Base-by-base conservation (phyloP, 2,329 filamentous ascomycete genomes). In the Neofusicoccum ribis region DNA sequence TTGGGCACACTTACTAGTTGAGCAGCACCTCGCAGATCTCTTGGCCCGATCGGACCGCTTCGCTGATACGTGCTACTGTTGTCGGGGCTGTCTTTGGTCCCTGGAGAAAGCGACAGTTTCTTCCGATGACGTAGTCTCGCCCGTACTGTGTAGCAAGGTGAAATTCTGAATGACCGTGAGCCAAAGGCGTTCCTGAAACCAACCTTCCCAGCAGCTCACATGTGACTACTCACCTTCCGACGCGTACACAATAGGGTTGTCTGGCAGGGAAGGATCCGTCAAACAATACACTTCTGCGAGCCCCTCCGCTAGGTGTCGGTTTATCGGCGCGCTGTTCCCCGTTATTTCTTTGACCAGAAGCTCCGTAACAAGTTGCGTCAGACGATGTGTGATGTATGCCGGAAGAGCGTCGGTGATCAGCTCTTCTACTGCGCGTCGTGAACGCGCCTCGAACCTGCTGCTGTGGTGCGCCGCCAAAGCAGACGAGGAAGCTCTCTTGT, bases 41-140 rank as follows among this genome's bases (percentile, higher is more conserved):
- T 68, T 85, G 81, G 14, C 88, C 88, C 0, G 81, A 83, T 5
- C 82, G 76, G 3, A 90, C 76, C 14, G 86, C 87, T 54, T 88
- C 84, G 27, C 84, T 80, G 14, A 93, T 80, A 60, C 90, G 81
- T 59, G 81, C 77, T 0, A 90, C 81, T 49, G 88, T 89, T 65
- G 84, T 81, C 0, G 80, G 81, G 67, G 88, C 87, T 5, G 90
- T 91, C 70, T 85, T 86, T 0, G 89, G 89, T 0, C 91, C 90
- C 73, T 92, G 90, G 1, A 93, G 82, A 70, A 92, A 92, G 8
- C 90, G 86, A 70, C 90, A 92, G 68, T 92, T 92, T 31, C 88
- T 85, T 0, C 90, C 90, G n/a, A 92, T 83, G 2, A 87, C 84
- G 72, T 92, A 91, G 56, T 83, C 84, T 79, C 89, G 85, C 2